Base-by-base conservation (phyloP, 2,329 filamentous ascomycete species). In the Talaromyces sp. region DNA sequence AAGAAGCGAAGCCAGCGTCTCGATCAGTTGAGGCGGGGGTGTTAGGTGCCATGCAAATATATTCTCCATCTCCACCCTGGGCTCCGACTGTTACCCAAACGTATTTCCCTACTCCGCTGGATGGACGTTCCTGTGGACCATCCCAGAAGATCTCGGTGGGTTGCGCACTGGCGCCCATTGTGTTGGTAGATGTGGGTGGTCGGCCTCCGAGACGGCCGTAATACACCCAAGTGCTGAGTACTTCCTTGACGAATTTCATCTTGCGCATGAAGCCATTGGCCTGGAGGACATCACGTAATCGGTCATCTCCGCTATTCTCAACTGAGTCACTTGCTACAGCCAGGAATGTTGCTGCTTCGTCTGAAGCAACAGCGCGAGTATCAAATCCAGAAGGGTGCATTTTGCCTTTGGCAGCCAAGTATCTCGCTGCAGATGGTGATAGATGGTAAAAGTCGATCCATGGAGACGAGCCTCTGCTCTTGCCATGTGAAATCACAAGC, bases 31-130 rank as follows among this genome's bases (percentile, higher is more conserved):
- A 25, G 13, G 35, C 17, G 13, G 19, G 11, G 11, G 17, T 39
- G 19, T 35, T 54, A 35, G 64, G 43, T 31, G 59, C 43, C 60
- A 66, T 62, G 50, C 65, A 78, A n/a, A 75, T 73, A 67, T 80
- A 80, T 31, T 79, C 74, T 2, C 74, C 77, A 72, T 83, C 81
- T 27, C 81, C 81, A 62, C 80, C 80, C 25, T 77, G 79, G 22
- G 80, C 78, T 8, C 81, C 81, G 17, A 83, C 80, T 0, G 80
- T 82, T 27, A 82, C 81, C 81, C 84, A 85, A 63, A 81, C 81
- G 52, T 83, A 80, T 70, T 84, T 84, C 3, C 73, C 81, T 75
- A 73, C 75, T 33, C 85, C 83, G 19, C 73, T 82, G 59, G 72
- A 77, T 56, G 69, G 75, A 43, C 71, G 80, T 70, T 75, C 80